These are phyloP conservation scores for Septoria linicola DNA, from an alignment of 2,329 filamentous ascomycete genomes.

Conservation along the genomic window DNA sequence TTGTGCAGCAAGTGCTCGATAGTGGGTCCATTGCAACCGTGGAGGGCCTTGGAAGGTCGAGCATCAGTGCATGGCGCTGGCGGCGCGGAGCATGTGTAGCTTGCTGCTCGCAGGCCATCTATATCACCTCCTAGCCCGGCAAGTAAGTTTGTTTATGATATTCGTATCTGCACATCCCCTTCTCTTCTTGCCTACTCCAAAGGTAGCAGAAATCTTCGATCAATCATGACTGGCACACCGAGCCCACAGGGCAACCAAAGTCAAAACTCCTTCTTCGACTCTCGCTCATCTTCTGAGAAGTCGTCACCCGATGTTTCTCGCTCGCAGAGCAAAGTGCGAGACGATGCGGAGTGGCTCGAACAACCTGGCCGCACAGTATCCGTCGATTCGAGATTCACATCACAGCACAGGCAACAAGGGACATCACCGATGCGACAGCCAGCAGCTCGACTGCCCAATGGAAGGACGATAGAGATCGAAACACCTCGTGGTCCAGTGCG, in stretches of 20 bases:
- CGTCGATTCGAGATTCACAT: conserved; percentile 16
- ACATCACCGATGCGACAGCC: conserved; percentile 1
- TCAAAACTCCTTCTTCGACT: conserved; percentile 19
- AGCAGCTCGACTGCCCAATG: conserved; percentile 4
- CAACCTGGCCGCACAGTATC: conserved; percentile 17
- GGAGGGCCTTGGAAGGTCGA: conserved; percentile 17
- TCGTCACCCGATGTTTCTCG: conserved; percentile 19
- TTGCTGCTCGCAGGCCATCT: conserved; percentile 6
- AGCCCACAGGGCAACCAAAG: conserved; percentile 8
- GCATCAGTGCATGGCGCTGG: conserved; percentile 18
- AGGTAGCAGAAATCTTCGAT: neutral
- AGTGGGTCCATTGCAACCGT: conserved; percentile 15
- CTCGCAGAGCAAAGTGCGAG: conserved; percentile 20
- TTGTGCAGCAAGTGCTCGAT: conserved; percentile 2
- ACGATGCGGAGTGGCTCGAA: conserved; percentile 13
- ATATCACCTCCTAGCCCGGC: conserved; percentile 16
- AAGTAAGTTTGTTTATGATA: conserved; percentile 15
- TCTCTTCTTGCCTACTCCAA: conserved; percentile 1
- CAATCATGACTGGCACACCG: conserved; percentile 19
- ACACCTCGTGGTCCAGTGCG: conserved; percentile 22
- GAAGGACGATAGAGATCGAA: conserved; percentile 18
- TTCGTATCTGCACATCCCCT: conserved; percentile 1
- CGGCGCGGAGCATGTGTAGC: conserved; percentile 9
- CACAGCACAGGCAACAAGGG: conserved; percentile 9
- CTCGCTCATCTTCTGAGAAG: conserved; percentile 24